phyloP scores from a whole-genome alignment of 139 green algal species.

The Dunaliella primolecta region DNA sequence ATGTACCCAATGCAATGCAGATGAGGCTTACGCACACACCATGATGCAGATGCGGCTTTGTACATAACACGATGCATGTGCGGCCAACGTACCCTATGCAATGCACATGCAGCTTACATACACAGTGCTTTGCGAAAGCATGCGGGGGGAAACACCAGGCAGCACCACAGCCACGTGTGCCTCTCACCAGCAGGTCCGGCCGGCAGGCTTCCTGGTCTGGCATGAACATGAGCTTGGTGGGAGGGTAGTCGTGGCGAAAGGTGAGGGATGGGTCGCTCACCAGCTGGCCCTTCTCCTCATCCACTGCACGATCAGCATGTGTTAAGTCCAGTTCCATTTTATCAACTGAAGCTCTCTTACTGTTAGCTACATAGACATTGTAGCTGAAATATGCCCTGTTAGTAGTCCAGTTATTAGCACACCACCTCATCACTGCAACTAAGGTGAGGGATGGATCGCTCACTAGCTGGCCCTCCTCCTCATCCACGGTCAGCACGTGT shows the following conservation, averaged over 20 bases:
- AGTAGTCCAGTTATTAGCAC: too few relatives aligned
- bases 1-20: too few relatives aligned
- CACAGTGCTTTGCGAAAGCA: too few relatives aligned
- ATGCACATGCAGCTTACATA: too few relatives aligned
- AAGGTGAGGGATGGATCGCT: constrained; percentile 66
- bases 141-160: neutral
- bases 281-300: constrained; percentile 78
- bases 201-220: constrained; percentile 58
- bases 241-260: constrained; percentile 53
- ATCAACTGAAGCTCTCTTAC: neutral
- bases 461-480: constrained; percentile 67
- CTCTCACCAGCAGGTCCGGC: constrained; percentile 57
- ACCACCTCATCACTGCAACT: too few relatives aligned
- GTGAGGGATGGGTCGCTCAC: constrained; percentile 51
- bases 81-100: too few relatives aligned
- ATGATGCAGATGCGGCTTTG: too few relatives aligned
- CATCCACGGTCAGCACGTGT: constrained; percentile 64
- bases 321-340: neutral
- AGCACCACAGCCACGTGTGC: neutral
- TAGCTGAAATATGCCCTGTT: too few relatives aligned
- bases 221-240: constrained; percentile 37
- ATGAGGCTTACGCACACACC: too few relatives aligned
- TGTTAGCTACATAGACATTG: neutral
- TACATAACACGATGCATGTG: too few relatives aligned
- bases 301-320: constrained; percentile 51